Base-by-base conservation (phyloP, 495 filamentous ascomycete species). In the Trichocladium uniseriatum region DNA sequence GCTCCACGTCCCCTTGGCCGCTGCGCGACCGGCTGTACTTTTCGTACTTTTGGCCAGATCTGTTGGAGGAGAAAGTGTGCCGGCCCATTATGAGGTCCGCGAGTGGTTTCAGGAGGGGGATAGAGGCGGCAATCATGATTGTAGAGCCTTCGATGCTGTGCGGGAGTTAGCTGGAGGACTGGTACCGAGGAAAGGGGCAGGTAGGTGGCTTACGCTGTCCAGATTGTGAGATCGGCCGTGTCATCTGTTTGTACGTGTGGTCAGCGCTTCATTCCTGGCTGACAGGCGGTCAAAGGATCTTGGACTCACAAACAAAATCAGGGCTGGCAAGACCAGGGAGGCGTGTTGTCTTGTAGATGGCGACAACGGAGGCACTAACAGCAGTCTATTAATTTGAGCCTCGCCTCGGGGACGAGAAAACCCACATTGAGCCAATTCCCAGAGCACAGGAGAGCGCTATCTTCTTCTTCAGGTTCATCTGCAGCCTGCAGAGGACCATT, bases 121-220 rank as follows among this genome's bases (percentile, higher is more conserved):
- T 71, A 53, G 69, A 75, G 21, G 71, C 64, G 13, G 73, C 73
- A 28, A 75, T 69, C 49, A 73, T 71, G 49, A 75, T 60, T 24
- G 65, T 61, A 55, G 68, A 69, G 15, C 66, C 69, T 58, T 77
- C 72, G 58, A 73, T 58, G 24, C 69, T 72, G 39, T 54, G 15
- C 16, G 18, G 10, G 5, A 20, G 19, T 52, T 47, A 55, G 48
- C 22, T 5, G 6, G 10, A 2, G 29, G 21, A 16, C 20, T 15
- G 32, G 8, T 10, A 22, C 3, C 6, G 14, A 9, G 18, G 41
- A 29, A 29, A 29, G 34, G 9, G 7, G 24, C 6, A 2, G 18
- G n/a, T n/a, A n/a, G 28, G 37, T 21, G 14, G 40, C 65, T 57
- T 63, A 73, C 69, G 54, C 53, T 0, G 68, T 74, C 73, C 72